phyloP scores from a whole-genome alignment of 228 moss, liverwort and hornwort genomes.

The Sphagnum fallax region DNA sequence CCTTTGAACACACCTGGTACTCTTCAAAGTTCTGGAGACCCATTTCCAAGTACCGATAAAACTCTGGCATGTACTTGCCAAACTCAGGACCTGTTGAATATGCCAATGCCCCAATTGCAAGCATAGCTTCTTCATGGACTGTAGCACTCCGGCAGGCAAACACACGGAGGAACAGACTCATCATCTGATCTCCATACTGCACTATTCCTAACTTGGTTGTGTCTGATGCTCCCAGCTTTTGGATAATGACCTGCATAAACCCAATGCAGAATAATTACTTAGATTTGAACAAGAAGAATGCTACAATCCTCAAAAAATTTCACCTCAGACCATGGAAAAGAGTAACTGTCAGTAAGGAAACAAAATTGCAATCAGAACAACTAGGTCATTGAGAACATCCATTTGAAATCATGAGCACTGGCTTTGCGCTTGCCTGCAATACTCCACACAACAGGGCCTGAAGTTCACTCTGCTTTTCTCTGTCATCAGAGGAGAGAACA shows the following conservation, averaged over 20 bases:
- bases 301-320: too few species aligned
- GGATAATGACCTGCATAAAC: conserved; percentile 41
- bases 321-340: too few species aligned
- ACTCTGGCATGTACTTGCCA: conserved; percentile 92
- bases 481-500: conserved; percentile 60
- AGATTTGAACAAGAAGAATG: too few species aligned
- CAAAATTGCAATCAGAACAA: too few species aligned
- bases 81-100: conserved; percentile 89
- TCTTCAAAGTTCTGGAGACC: conserved; percentile 96
- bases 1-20: conserved; percentile 47
- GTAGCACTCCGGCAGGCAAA: conserved; percentile 95
- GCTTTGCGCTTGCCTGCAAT: conserved; percentile 23
- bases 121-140: conserved; percentile 98
- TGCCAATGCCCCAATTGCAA: conserved; percentile 94
- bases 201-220: conserved; percentile 51
- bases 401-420: too few species aligned
- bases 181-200: conserved; percentile 59
- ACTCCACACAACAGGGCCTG: conserved; percentile 70
- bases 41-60: conserved; percentile 97
- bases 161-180: conserved; percentile 62
- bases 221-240: conserved; percentile 56
- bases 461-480: conserved; percentile 68
- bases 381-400: too few species aligned
- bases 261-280: neutral
- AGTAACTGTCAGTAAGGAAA: too few species aligned